Base-by-base conservation (phyloP, 2,329 filamentous ascomycete genomes). In the Neonectria punicea region DNA sequence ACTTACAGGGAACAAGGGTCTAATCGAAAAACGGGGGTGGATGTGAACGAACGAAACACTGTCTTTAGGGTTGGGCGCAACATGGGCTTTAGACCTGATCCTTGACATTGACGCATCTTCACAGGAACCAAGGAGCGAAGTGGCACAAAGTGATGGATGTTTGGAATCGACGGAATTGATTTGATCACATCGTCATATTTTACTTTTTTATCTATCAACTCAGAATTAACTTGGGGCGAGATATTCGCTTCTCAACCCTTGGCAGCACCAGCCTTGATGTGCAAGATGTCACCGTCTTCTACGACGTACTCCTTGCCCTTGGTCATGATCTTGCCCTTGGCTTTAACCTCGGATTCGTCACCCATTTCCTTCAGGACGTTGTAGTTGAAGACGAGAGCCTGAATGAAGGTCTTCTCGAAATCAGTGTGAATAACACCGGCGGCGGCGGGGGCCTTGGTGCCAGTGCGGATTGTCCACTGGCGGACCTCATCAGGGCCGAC, bases 331-430 rank as follows among this genome's bases (percentile, higher is more conserved):
- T 99, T 99, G 75, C 96, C 96, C 81, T 95, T 95, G 28, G 95
- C 89, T 86, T 94, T 97, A 72, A 98, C 92, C 72, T 92, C 89
- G 25, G 89, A 85, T 84, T 99, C 96, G 70, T 97, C 93, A 57
- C 95, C 95, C 53, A 92, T 84, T 82, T 98, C 96, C 83, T 91
- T 93, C 58, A 99, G 84, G 2, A 87, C 83, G 28, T 79, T 85
- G 82, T 89, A 99, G 84, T 97, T 98, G 84, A 97, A 98, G 32
- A 98, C 94, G 69, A 99, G 87, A 68, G 87, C 92, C 83, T 99
- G 97, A 75, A 99, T 99, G 79, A 99, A 99, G 0, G 97, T 99
- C 90, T 99, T 99, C 82, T 99, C 96, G 72, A 99, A 98, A 80
- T 99, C 96, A 72, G 91, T 93, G 83, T 99, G 96, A 73, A 99